Evolutionary conservation across 768 basidiomycete genomes (phyloP).

Genomic region (Kwoniella dendrophila): DNA sequence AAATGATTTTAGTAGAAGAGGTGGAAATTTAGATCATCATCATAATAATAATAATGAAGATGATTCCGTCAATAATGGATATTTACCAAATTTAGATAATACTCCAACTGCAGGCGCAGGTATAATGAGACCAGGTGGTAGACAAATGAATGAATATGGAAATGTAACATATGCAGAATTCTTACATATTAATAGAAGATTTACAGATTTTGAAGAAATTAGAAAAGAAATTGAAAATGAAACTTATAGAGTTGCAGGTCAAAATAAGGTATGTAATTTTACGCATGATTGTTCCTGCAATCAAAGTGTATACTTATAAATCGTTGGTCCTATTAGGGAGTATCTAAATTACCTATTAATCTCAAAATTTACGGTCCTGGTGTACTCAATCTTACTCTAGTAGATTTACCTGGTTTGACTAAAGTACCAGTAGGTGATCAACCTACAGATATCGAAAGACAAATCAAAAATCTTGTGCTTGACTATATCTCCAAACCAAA

Average conservation of each 20-base stretch:
- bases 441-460: conserved; percentile 94
- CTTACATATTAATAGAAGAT: conserved; percentile 91
- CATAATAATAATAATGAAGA: too few relatives aligned
- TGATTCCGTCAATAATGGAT: conserved; percentile 20
- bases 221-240: conserved; percentile 97
- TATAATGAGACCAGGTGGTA: conserved; percentile 44
- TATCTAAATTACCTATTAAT: conserved; percentile 93
- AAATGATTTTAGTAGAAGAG: conserved; percentile 33
- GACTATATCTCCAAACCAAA: conserved; percentile 98
- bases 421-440: conserved; percentile 77
- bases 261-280: conserved; percentile 70
- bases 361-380: conserved; percentile 93
- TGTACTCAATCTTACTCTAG: conserved; percentile 91
- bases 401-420: conserved; percentile 94
- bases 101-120: conserved; percentile 40
- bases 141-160: conserved; percentile 31
- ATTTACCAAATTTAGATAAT: conserved; percentile 33
- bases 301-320: background rate
- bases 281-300: background rate
- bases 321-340: conserved; percentile 62
- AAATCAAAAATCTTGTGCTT: conserved; percentile 89
- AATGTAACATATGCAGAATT: conserved; percentile 91
- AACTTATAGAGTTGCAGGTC: conserved; percentile 94
- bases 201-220: conserved; percentile 94
- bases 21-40: conserved; percentile 24